Evolutionary conservation across 768 basidiomycete species (phyloP), one percentile per base, ranked within the genome.

Genomic region (Kwoniella newhampshirensis): DNA sequence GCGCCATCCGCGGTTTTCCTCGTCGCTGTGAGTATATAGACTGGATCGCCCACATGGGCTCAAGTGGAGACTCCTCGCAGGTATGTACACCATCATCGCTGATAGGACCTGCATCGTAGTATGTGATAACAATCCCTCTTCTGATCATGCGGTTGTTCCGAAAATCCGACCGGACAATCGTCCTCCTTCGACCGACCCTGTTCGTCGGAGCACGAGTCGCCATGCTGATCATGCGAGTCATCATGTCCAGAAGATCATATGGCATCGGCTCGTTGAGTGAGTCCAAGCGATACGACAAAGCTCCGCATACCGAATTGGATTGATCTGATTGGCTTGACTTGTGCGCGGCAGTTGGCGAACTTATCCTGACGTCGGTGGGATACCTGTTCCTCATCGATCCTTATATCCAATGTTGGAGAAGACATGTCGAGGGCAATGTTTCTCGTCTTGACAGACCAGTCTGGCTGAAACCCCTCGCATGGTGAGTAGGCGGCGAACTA

Each of bases 311-410:
- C n/a, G n/a, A n/a, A n/a, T 32, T 15, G 12, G 11, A 9, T 9
- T 35, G 18, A 47, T 23, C 1, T 25, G n/a, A 25, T 11, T 35
- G 11, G 17, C 25, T 32, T 32, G 6, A 6, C 6, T 32, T 13
- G 9, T 15, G 30, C 36, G n/a, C 43, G 21, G 2, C 42, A 64
- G 63, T 62, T 51, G 63, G 45, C 52, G 63, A 65, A 28, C 54
- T 61, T 15, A 50, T 65, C 51, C 60, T 65, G 21, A 41, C 60
- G 12, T 51, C 54, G 23, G 47, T 65, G 32, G 63, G 63, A 17
- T 54, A 30, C 50, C 47, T 65, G 1, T 62, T 65, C 57, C 60
- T 65, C 25, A 42, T 65, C 37, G 56, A 65, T 9, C 60, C 63
- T 21, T 15, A 51, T 35, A 36, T 65, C 32, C 37, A 15, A 7